Base-by-base conservation (phyloP, 1,139 yeast species). In the Wickerhamomyces sp. region DNA sequence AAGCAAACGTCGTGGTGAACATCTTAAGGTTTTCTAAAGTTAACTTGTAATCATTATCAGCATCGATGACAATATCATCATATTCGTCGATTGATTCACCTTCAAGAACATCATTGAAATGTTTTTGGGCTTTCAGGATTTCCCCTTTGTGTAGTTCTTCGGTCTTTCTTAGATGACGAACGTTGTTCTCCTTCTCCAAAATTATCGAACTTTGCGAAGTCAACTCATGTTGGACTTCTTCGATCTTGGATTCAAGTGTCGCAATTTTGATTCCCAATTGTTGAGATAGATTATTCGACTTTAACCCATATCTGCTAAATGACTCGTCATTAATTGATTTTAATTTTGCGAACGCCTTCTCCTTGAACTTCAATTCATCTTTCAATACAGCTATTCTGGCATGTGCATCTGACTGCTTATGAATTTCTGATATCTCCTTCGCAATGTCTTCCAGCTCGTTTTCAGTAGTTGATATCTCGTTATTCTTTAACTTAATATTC, bases 11-110 rank as follows among this genome's bases (percentile, higher is more conserved):
- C 2, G 84, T 81, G 36, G 77, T 78, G 22, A 72, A 72, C 42
- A 83, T 74, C 47, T 81, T 82, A 20, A 74, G 56, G 37, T 80
- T 78, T 44, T 78, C 82, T 25, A 75, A 58, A 0, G 84, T 75
- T 18, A 68, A 69, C 34, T 71, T 68, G 45, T 74, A 75, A 33
- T 80, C 81, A 13, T 67, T 70, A 48, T 83, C 88, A 18, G 79
- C 64, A 16, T 75, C 80, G n/a, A 57, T 55, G 5, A 81, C 47
- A 4, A 72, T 60, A 0, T 58, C 59, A 27, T 70, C 74, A 47
- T 72, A 82, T 0, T 67, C 68, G 1, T 62, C 66, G n/a, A 78
- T 62, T 19, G 69, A 69, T 22, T 69, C 68, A 40, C 68, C 75
- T 12, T 68, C 60, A 0, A 67, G 27, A 15, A 47, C 49, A 4